Evolutionary conservation across 2,329 filamentous ascomycete genomes (phyloP).

Genomic region (Microdochium bolleyi): DNA sequence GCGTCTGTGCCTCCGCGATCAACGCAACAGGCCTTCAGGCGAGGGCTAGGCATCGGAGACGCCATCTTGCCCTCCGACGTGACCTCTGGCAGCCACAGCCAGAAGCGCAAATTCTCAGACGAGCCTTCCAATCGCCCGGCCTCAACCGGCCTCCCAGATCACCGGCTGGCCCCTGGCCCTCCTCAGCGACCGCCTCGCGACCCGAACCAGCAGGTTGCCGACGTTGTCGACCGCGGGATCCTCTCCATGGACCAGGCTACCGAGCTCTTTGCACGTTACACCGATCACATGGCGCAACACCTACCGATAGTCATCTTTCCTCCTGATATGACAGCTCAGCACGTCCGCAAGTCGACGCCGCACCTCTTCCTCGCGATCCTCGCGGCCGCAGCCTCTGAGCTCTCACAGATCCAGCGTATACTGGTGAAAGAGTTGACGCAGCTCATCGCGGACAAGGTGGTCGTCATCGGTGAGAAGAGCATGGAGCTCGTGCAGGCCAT

Average conservation of each 20-base stretch:
- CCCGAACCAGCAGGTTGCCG: constrained; percentile 19
- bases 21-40: constrained; percentile 5
- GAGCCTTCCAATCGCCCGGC: neutral
- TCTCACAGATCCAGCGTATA: constrained; percentile 45
- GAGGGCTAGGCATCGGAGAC: constrained; percentile 9
- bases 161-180: constrained; percentile 7
- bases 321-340: constrained; percentile 39
- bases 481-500: constrained; percentile 77
- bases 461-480: constrained; percentile 71
- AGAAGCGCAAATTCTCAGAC: constrained; percentile 31
- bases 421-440: constrained; percentile 65
- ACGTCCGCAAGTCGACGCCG: constrained; percentile 52
- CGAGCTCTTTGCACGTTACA: constrained; percentile 50
- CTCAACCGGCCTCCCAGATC: neutral
- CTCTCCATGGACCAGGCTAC: constrained; percentile 47
- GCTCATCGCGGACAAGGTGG: constrained; percentile 64
- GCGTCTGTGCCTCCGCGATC: neutral
- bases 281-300: constrained; percentile 49
- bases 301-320: constrained; percentile 57
- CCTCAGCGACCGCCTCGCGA: constrained; percentile 6
- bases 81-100: constrained; percentile 15
- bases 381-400: constrained; percentile 54
- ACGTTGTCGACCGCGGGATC: constrained; percentile 52
- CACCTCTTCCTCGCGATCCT: constrained; percentile 65
- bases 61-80: constrained; percentile 9